These are phyloP conservation scores for Podila verticillata DNA, from an alignment of 192 early-diverging fungal genomes.

Conservation along the genomic window DNA sequence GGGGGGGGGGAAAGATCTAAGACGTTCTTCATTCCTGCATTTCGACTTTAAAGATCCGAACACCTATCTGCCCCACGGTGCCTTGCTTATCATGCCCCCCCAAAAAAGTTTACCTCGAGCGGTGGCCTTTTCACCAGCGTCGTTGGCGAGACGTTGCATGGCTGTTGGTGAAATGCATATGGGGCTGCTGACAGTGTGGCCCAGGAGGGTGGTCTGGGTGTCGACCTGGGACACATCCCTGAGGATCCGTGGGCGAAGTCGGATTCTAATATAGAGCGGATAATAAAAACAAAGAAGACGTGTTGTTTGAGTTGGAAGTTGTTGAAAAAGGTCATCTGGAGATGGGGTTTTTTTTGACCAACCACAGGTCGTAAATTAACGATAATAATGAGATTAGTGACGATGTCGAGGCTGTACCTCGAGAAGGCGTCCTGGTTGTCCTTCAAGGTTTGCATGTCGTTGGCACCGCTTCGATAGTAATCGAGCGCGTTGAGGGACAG, in stretches of 20 bases:
- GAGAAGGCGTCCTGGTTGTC: constrained; percentile 83
- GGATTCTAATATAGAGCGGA: constrained; percentile 69
- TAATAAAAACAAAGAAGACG: background rate
- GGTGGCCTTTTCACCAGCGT: constrained; percentile 74
- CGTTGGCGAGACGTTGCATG: constrained; percentile 75
- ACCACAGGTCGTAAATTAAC: no score
- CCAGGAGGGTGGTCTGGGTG: constrained; percentile 71
- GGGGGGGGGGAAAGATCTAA: no score
- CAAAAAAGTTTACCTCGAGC: constrained; percentile 55
- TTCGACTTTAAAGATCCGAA: no score
- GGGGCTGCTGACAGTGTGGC: constrained; percentile 66
- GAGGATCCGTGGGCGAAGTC: constrained; percentile 76
- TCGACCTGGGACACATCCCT: constrained; percentile 75
- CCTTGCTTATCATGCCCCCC: constrained; percentile 7
- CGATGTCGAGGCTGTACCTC: constrained; percentile 9
- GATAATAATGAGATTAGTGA: no score
- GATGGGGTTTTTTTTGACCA: no score
- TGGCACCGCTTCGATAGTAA: constrained; percentile 84
- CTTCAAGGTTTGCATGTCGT: constrained; percentile 83
- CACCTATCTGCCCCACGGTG: no score
- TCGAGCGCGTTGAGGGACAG: constrained; percentile 78
- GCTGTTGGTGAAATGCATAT: constrained; percentile 85
- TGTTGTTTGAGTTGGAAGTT: no score
- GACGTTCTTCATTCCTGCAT: no score
- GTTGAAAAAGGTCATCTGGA: background rate